These are phyloP conservation scores for Cercospora berteroae DNA, from an alignment of 2,329 filamentous ascomycete species.

Conservation along the genomic window DNA sequence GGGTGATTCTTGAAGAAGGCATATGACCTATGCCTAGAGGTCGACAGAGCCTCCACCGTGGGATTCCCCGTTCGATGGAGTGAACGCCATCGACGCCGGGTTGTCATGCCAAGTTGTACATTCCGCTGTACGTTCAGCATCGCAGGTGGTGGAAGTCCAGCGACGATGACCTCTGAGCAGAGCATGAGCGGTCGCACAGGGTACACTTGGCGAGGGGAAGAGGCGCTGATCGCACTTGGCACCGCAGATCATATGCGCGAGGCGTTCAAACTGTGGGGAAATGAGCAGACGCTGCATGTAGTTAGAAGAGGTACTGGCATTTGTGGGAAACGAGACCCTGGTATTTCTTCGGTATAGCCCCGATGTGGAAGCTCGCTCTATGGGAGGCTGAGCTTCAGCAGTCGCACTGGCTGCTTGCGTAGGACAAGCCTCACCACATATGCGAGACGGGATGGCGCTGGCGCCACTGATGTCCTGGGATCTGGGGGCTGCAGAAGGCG, in stretches of 20 bases:
- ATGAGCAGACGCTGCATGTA: background rate
- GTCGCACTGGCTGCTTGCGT: background rate
- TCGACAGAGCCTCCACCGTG: background rate
- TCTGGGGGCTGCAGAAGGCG: background rate
- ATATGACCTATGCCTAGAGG: background rate
- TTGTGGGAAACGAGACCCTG: background rate
- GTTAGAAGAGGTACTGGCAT: background rate
- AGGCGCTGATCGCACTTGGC: conserved; percentile 1
- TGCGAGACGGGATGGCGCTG: background rate
- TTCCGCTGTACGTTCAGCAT: background rate
- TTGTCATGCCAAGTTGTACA: background rate
- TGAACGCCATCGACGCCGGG: background rate
- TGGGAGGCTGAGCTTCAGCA: background rate
- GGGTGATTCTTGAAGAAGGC: background rate
- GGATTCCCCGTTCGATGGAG: background rate
- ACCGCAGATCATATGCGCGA: conserved; percentile 2
- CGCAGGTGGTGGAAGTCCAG: background rate
- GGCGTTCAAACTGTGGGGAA: background rate
- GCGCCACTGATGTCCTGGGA: background rate
- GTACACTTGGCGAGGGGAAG: background rate
- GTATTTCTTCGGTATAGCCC: background rate
- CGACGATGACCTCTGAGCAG: background rate
- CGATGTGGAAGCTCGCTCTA: background rate
- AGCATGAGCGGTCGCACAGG: background rate
- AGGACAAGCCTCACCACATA: background rate